These are phyloP conservation scores for Rehmannia glutinosa DNA, from an alignment of 257 asterid genomes.

Conservation along the genomic window DNA sequence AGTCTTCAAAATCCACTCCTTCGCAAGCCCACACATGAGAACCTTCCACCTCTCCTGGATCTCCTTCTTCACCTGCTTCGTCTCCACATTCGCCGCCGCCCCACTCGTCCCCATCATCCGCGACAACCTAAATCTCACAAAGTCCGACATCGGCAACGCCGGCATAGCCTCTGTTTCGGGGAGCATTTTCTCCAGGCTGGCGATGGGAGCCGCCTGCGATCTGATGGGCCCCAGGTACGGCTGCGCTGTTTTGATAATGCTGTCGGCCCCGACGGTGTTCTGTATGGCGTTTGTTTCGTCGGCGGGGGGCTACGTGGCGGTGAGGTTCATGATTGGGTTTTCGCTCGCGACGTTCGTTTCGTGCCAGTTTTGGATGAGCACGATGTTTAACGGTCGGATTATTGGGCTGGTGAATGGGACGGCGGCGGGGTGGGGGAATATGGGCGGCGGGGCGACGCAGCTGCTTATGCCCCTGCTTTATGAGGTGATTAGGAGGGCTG, in stretches of 20 bases:
- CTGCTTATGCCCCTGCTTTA: constrained; percentile 53
- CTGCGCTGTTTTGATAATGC: constrained; percentile 48
- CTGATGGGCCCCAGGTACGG: constrained; percentile 53
- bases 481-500: constrained; percentile 22
- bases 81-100: constrained; percentile 66
- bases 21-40: constrained; percentile 65
- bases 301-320: constrained; percentile 41
- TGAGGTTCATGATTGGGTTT: constrained; percentile 57
- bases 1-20: constrained; percentile 31
- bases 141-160: constrained; percentile 57
- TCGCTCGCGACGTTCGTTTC: constrained; percentile 58
- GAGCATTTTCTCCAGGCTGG: constrained; percentile 55
- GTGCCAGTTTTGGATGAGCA: constrained; percentile 57
- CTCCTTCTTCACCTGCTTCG: constrained; percentile 62
- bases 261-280: constrained; percentile 53
- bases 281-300: constrained; percentile 39
- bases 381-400: constrained; percentile 44
- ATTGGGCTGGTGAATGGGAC: constrained; percentile 52
- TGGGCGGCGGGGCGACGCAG: constrained; percentile 62
- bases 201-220: constrained; percentile 65
- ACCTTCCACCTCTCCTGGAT: too few species aligned
- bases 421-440: constrained; percentile 63
- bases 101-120: constrained; percentile 66
- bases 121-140: constrained; percentile 46
- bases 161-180: constrained; percentile 67